A percentile compares a stretch with the other conserved stretches of the same genome.
These are phyloP conservation scores for Diplosphaera chodatii DNA, from an alignment of 139 green algal genomes.

Conservation along the genomic window DNA sequence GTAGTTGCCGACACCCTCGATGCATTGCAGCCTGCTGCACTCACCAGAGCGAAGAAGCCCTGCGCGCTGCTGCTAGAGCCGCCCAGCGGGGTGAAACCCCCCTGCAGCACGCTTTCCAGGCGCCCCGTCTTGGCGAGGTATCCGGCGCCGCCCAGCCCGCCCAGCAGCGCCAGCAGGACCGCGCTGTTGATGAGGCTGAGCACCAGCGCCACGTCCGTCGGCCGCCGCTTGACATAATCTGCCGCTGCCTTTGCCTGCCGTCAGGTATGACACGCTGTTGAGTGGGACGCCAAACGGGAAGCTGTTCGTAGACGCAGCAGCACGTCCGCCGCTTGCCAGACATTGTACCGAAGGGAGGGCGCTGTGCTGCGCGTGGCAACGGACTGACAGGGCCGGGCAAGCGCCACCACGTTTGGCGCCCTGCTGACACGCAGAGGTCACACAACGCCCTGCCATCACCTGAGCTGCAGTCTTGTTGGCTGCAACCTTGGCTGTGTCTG, in stretches of 20 bases:
- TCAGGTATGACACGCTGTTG: too few relatives aligned
- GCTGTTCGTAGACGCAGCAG: background rate
- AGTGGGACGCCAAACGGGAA: too few relatives aligned
- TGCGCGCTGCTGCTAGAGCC: background rate
- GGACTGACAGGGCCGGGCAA: too few relatives aligned
- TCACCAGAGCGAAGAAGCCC: background rate
- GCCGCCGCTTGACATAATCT: background rate
- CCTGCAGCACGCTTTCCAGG: background rate
- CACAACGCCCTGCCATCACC: too few relatives aligned
- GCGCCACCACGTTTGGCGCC: too few relatives aligned
- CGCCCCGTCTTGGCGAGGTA: background rate
- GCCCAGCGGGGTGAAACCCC: too few relatives aligned
- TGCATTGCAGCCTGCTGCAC: background rate
- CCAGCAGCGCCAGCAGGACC: background rate
- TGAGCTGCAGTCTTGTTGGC: too few relatives aligned
- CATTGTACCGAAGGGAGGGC: too few relatives aligned
- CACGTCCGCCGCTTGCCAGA: background rate
- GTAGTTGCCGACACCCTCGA: too few relatives aligned
- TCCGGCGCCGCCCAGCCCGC: background rate
- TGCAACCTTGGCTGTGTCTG: too few relatives aligned
- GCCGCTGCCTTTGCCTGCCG: background rate
- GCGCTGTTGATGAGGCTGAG: background rate
- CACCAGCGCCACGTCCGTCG: background rate
- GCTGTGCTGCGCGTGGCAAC: too few relatives aligned
- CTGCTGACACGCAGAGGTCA: too few relatives aligned